A percentile compares a stretch with the other conserved stretches of the same genome.
Evolutionary conservation across 2,329 filamentous ascomycete genomes (phyloP).

Genomic region (Xylaria sp.): DNA sequence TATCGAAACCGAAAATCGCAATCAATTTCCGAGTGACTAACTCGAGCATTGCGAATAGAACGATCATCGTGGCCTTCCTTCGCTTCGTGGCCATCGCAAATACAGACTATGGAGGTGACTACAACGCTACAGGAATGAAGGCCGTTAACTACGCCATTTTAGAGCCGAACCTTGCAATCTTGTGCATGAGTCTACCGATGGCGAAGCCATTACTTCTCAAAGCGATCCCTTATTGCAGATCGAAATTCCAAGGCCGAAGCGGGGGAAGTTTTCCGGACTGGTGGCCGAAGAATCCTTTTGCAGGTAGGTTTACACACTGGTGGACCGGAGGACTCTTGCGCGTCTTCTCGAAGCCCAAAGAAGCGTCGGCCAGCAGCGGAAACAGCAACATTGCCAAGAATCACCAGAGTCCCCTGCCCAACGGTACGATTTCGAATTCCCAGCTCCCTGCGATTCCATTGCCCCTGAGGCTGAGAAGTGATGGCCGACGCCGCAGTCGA

Average conservation of each 20-base stretch:
- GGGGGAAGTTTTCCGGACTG: neutral
- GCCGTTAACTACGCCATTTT: conserved; percentile 42
- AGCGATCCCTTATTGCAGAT: neutral
- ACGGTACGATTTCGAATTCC: neutral
- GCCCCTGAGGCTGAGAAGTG: neutral
- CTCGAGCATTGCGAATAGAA: neutral
- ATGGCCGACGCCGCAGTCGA: neutral
- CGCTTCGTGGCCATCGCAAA: conserved; percentile 29
- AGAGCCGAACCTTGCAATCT: conserved; percentile 54
- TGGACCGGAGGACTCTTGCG: neutral
- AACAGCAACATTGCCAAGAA: neutral
- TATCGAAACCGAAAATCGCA: neutral
- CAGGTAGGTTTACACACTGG: neutral
- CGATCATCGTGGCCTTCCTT: conserved; percentile 26
- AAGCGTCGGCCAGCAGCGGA: neutral
- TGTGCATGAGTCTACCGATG: conserved; percentile 57
- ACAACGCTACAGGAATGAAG: conserved; percentile 18
- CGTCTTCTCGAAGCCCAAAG: neutral
- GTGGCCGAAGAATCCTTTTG: neutral
- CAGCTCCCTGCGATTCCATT: neutral
- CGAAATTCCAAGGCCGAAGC: neutral
- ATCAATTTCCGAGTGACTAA: neutral
- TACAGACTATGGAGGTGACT: conserved; percentile 30
- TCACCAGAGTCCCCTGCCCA: too few species aligned
- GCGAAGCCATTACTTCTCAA: conserved; percentile 45